Evolutionary conservation across 2,329 filamentous ascomycete genomes (phyloP).

Genomic region (Penicillium sp.): DNA sequence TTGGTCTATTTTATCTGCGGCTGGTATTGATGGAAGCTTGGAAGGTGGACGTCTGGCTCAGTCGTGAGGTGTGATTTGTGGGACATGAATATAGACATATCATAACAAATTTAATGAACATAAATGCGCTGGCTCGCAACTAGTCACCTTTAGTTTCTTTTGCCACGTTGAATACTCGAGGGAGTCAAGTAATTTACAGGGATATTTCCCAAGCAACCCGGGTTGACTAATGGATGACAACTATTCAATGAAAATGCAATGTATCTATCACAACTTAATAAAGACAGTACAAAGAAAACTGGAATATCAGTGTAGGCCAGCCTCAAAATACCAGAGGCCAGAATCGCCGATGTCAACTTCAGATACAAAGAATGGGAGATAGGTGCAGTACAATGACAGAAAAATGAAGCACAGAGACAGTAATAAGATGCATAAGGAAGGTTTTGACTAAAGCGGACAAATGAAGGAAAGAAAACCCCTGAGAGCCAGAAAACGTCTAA

Average conservation of each 20-base stretch:
- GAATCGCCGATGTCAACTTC: not conserved
- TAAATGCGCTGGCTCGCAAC: not conserved
- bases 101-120: not conserved
- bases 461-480: slow-evolving; percentile 8
- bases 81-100: slow-evolving; percentile 1
- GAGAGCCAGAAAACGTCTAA: slow-evolving; percentile 32
- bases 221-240: not conserved
- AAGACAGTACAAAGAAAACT: slow-evolving; percentile 1
- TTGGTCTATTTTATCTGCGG: slow-evolving; percentile 67
- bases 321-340: slow-evolving; percentile 8
- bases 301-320: not conserved
- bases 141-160: not conserved
- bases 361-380: slow-evolving; percentile 8
- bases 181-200: too few species aligned
- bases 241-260: not conserved
- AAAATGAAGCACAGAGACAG: slow-evolving; percentile 6
- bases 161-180: too few species aligned
- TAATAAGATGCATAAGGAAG: slow-evolving; percentile 14
- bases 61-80: not conserved
- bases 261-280: slow-evolving; percentile 12
- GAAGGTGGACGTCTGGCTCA: slow-evolving; percentile 21
- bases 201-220: not conserved
- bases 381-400: slow-evolving; percentile 10
- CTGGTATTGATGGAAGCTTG: slow-evolving; percentile 56
- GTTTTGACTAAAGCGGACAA: slow-evolving; percentile 3